A percentile compares a stretch with the other conserved stretches of the same genome.
Evolutionary conservation across 129 eudicot genomes (phyloP).

Genomic region (Flaveria sonorensis): DNA sequence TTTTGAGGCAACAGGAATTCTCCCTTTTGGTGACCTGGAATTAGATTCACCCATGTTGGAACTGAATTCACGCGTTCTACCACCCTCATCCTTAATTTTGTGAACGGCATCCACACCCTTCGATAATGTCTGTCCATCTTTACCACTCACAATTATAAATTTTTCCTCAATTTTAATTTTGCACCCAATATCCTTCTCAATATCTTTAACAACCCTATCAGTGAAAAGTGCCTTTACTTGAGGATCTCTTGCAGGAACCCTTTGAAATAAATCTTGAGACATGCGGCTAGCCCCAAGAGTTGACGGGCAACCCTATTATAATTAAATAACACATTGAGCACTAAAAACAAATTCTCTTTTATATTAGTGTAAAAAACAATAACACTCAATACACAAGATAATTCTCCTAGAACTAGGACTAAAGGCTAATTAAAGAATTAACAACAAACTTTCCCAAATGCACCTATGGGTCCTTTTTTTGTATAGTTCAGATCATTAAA

Average conservation of each 20-base stretch:
- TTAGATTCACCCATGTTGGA: conserved; percentile 36
- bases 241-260: conserved; percentile 89
- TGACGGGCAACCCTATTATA: conserved; percentile 84
- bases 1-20: conserved; percentile 59
- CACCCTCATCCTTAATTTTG: conserved; percentile 71
- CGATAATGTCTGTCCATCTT: conserved; percentile 72
- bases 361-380: neutral
- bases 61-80: conserved; percentile 47
- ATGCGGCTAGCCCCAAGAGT: conserved; percentile 92
- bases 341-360: conserved; percentile 2
- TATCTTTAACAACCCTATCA: conserved; percentile 57
- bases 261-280: conserved; percentile 82
- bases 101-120: conserved; percentile 96
- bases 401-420: too few relatives aligned
- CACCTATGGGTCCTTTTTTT: too few relatives aligned
- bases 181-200: conserved; percentile 86
- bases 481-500: too few relatives aligned
- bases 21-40: conserved; percentile 69
- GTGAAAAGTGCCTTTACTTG: conserved; percentile 80
- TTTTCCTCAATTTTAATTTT: conserved; percentile 85
- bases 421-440: too few relatives aligned
- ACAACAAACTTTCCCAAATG: too few relatives aligned
- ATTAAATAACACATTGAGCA: conserved; percentile 23
- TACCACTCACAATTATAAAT: conserved; percentile 89
- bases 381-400: too few relatives aligned